Percentiles rank a stretch among this genome's conserved stretches.
Evolutionary conservation across 371 early-diverging fungal genomes (phyloP).

Genomic region (Funneliformis caledonium): DNA sequence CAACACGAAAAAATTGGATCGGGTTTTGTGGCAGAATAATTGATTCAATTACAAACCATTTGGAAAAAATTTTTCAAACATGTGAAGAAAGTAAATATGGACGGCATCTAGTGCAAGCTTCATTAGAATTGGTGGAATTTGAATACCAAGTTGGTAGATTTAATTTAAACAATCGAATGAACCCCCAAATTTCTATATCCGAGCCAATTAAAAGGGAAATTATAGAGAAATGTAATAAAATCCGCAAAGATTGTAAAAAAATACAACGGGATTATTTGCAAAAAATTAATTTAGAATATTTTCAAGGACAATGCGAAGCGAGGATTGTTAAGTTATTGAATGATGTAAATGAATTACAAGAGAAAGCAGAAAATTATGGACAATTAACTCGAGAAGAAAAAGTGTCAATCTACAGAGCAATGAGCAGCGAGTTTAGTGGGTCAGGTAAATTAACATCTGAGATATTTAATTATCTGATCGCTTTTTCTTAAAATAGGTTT

Average conservation of each 20-base stretch:
- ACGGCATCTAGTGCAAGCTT: conserved; percentile 32
- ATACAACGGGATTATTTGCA: neutral
- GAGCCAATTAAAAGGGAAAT: neutral
- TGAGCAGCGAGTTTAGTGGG: conserved; percentile 44
- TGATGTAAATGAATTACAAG: neutral
- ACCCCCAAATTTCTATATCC: neutral
- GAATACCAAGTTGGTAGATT: conserved; percentile 5
- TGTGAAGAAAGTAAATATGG: conserved; percentile 8
- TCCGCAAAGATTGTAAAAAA: neutral
- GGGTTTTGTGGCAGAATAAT: neutral
- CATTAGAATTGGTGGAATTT: conserved; percentile 31
- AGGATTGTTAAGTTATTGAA: conserved; percentile 22
- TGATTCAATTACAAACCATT: neutral
- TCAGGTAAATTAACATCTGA: conserved; percentile 37
- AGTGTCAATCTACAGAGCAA: conserved; percentile 47
- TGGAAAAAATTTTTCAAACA: neutral
- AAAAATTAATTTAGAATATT: neutral
- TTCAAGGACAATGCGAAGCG: conserved; percentile 10
- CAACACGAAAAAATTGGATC: conserved; percentile 9
- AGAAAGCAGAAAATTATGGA: neutral
- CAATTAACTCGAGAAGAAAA: conserved; percentile 45
- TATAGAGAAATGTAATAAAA: neutral
- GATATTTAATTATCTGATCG: neutral
- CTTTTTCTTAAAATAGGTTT: neutral
- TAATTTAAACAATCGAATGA: neutral